Evolutionary conservation across 164 flowering plant species (phyloP), one percentile per base, ranked within the genome.

Genomic region (Malania oleifera): DNA sequence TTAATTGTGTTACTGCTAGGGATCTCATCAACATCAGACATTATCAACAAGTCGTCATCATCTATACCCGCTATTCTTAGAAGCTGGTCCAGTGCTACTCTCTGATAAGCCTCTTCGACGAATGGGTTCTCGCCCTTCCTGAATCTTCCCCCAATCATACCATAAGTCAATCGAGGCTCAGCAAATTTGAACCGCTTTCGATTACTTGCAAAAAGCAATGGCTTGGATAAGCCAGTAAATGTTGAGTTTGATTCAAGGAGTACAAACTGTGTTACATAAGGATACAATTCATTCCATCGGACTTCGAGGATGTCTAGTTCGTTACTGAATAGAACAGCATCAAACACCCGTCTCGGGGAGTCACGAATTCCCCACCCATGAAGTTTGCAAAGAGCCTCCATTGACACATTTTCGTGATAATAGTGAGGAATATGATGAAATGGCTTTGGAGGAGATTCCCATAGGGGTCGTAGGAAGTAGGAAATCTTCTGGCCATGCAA

Each of bases 11-110:
- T 96, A 38, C 82, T 76, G 56, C 92, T 87, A 0, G 97, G 97
- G 53, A 91, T 91, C 73, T 90, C 97, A 59, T 90, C 98, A 35
- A 85, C 95, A 75, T 91, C 98, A 18, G 98, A 87, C 96, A 91
- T 91, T 24, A 91, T 84, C 80, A 91, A 68, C 68, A 91, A 70
- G 66, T 91, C 98, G 44, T 83, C 98, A 55, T 87, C 96, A 26
- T 82, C 74, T 22, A 91, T 88, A 13, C 98, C 98, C 0, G 91
- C 98, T 23, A 80, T 75, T 68, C 70, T 71, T 17, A 88, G 79
- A 46, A 91, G 91, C 62, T 80, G 85, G 65, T 91, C 98, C n/a
- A 91, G 73, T 5, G 88, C 93, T 19, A 87, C 82, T 67, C 97
- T 74, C 61, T 91, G 96, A 75, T 79, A 82, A 7, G 97, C 93